Percentiles rank a stretch among this genome's conserved stretches.
Evolutionary conservation across 2,329 filamentous ascomycete species (phyloP).

Genomic region (Gnomoniopsis sp.): DNA sequence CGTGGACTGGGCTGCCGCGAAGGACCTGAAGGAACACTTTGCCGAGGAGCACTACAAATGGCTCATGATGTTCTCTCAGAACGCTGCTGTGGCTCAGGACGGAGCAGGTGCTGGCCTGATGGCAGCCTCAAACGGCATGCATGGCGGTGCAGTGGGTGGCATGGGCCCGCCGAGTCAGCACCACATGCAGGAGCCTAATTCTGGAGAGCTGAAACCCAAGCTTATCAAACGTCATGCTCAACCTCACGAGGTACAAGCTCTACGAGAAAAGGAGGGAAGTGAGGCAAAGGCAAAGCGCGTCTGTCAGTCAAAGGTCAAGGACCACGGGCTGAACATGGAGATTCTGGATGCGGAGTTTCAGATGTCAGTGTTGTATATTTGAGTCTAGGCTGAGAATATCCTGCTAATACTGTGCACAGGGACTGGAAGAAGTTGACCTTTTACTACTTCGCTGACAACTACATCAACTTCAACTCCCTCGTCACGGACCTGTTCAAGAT

Average conservation of each 20-base stretch:
- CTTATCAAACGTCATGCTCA: slow-evolving; percentile 95
- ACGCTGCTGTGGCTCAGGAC: slow-evolving; percentile 61
- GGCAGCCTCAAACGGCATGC: slow-evolving; percentile 60
- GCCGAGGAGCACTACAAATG: slow-evolving; percentile 96
- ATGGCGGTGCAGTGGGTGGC: slow-evolving; percentile 69
- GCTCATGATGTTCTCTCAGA: slow-evolving; percentile 97
- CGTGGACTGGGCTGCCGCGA: slow-evolving; percentile 82
- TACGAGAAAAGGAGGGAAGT: slow-evolving; percentile 94
- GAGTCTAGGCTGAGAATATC: not conserved
- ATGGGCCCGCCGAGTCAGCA: slow-evolving; percentile 75
- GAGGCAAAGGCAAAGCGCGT: slow-evolving; percentile 97
- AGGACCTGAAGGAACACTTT: slow-evolving; percentile 85
- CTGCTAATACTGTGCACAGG: slow-evolving; percentile 46
- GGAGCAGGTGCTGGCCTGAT: slow-evolving; percentile 59
- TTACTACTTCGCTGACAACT: slow-evolving; percentile 96
- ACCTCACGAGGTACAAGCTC: slow-evolving; percentile 80
- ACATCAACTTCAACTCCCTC: slow-evolving; percentile 98
- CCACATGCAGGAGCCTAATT: slow-evolving; percentile 66
- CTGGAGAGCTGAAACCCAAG: slow-evolving; percentile 85
- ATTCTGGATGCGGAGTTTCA: slow-evolving; percentile 98
- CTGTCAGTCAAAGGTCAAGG: slow-evolving; percentile 93
- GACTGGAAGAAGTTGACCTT: slow-evolving; percentile 99
- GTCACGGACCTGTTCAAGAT: slow-evolving; percentile 98
- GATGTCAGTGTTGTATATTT: slow-evolving; percentile 63
- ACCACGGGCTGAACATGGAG: slow-evolving; percentile 95